A percentile compares a stretch with the other conserved stretches of the same genome.
Evolutionary conservation across 805 yeast genomes (phyloP).

Genomic region (Candida boleticola): DNA sequence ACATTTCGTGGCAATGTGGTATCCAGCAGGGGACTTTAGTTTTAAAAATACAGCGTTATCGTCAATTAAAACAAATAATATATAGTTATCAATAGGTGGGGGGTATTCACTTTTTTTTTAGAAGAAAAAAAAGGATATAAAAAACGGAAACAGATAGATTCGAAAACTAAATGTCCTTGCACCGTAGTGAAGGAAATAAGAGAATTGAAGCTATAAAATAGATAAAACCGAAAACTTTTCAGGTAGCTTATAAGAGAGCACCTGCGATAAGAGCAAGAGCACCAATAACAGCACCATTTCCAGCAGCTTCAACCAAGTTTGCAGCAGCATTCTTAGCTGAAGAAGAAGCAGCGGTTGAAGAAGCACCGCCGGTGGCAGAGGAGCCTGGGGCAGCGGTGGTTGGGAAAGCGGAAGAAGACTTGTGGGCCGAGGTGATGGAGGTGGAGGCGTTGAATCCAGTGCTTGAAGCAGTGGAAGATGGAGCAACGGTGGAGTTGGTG

Average conservation of each 20-base stretch:
- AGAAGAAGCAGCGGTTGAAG: constrained; percentile 11
- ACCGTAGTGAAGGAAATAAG: constrained; percentile 2
- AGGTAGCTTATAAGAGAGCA: constrained; percentile 15
- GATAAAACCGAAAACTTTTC: background rate
- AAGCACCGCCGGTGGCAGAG: constrained; percentile 4
- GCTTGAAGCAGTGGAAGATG: constrained; percentile 5
- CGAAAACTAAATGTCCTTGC: background rate
- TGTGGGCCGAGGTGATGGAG: constrained; percentile 3
- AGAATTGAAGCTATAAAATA: background rate
- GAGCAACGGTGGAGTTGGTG: constrained; percentile 9
- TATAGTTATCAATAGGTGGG: no score
- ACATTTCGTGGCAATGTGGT: no score
- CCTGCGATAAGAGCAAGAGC: constrained; percentile 23
- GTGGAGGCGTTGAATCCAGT: constrained; percentile 3
- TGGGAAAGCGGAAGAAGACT: constrained; percentile 4
- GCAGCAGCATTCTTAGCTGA: constrained; percentile 11
- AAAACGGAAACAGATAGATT: background rate
- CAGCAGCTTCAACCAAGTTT: background rate
- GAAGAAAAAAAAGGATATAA: no score
- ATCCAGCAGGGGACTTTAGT: no score
- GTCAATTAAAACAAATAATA: background rate
- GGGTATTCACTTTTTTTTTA: background rate
- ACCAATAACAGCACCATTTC: constrained; percentile 18
- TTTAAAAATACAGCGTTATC: constrained; percentile 2
- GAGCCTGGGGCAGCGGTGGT: constrained; percentile 7